phyloP scores from a whole-genome alignment of 2,329 filamentous ascomycete genomes.

The Colletotrichum shisoi region DNA sequence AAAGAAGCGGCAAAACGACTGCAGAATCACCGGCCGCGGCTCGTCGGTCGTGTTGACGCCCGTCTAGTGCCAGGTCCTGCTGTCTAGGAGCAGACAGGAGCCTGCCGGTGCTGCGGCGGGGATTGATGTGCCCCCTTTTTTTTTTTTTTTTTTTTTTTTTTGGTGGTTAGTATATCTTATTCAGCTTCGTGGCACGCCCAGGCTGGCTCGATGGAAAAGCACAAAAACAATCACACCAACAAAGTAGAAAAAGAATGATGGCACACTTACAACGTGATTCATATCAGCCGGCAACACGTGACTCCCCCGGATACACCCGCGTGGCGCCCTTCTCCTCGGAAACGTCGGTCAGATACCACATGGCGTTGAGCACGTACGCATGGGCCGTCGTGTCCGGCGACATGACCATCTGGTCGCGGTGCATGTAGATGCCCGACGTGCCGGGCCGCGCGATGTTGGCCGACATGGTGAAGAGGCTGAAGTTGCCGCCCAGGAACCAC shows the following conservation, averaged over 20 bases:
- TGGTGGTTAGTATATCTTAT: too few relatives aligned
- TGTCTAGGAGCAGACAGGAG: slow-evolving; percentile 16
- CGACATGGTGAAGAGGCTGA: background rate
- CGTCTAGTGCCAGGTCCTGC: slow-evolving; percentile 27
- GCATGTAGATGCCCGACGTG: slow-evolving; percentile 21
- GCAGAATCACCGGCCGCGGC: background rate
- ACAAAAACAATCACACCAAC: background rate
- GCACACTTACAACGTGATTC: slow-evolving; percentile 1
- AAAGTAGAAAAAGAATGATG: background rate
- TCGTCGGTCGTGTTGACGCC: slow-evolving; percentile 11
- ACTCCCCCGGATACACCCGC: slow-evolving; percentile 16
- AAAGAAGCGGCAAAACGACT: background rate
- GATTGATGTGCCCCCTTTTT: slow-evolving; percentile 7
- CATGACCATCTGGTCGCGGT: slow-evolving; percentile 18
- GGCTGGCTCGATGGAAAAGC: too few relatives aligned
- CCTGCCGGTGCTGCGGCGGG: slow-evolving; percentile 23
- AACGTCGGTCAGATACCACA: slow-evolving; percentile 13
- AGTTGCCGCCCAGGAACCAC: background rate
- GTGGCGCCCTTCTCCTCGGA: slow-evolving; percentile 21
- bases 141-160: background rate
- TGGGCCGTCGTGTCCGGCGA: slow-evolving; percentile 12
- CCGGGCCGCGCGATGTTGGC: slow-evolving; percentile 5
- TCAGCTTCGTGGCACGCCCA: too few relatives aligned
- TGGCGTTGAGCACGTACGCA: slow-evolving; percentile 9
- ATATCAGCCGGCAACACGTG: slow-evolving; percentile 3